Conservation (phyloP, 345 rosid genomes). For the Salix arbutifolia region DNA sequence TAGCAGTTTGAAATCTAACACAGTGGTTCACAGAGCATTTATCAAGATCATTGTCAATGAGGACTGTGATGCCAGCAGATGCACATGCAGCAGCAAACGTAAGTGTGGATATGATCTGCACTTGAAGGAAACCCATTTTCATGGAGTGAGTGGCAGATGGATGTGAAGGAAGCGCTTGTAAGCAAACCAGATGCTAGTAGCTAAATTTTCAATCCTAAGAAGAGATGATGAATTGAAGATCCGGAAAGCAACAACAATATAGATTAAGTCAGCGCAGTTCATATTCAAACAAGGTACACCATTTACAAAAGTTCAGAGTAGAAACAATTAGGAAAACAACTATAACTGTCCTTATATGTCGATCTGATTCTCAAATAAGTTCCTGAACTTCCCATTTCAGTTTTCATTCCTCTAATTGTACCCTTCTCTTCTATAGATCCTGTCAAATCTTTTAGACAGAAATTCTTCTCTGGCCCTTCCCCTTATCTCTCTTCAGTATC, state of each 20-base stretch:
- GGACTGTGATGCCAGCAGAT: constrained; percentile 76
- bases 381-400: too few relatives aligned
- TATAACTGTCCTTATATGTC: too few relatives aligned
- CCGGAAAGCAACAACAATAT: neutral
- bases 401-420: too few relatives aligned
- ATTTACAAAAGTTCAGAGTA: neutral
- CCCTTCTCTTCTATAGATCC: too few relatives aligned
- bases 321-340: neutral
- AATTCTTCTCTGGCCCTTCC: too few relatives aligned
- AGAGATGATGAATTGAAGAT: neutral
- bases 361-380: too few relatives aligned
- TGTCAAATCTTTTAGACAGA: too few relatives aligned
- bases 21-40: constrained; percentile 53
- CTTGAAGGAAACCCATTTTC: constrained; percentile 1
- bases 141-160: constrained; percentile 1
- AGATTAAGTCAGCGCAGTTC: neutral
- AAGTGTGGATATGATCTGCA: constrained; percentile 71
- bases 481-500: too few relatives aligned
- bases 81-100: constrained; percentile 77
- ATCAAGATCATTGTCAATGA: constrained; percentile 62
- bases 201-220: neutral
- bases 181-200: neutral
- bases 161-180: neutral
- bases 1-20: constrained; percentile 59
- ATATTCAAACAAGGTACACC: neutral